Conservation (phyloP, 1,284 basidiomycete species). For the Ganoderma lingzhi region DNA sequence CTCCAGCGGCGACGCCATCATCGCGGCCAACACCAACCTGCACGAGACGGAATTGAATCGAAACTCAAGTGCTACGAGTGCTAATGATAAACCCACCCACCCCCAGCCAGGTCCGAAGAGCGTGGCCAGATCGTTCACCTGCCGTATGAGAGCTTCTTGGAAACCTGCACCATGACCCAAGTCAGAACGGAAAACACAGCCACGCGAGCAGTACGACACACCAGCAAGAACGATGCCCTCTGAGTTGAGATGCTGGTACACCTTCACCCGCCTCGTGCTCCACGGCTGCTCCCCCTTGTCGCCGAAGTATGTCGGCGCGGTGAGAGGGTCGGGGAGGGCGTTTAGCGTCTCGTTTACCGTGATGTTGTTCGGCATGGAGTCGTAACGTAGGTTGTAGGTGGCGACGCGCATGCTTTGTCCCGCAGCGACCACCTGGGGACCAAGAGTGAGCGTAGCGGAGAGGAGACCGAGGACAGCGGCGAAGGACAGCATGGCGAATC, state of each 20-base stretch:
- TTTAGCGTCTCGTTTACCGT: slow-evolving; percentile 55
- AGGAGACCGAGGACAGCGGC: background rate
- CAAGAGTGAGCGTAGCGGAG: background rate
- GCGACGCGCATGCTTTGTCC: slow-evolving; percentile 48
- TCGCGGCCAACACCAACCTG: slow-evolving; percentile 71
- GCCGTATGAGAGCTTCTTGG: slow-evolving; percentile 67
- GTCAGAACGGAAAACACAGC: too few species aligned
- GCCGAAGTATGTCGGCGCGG: slow-evolving; percentile 43
- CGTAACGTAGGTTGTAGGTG: slow-evolving; percentile 64
- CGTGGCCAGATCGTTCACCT: slow-evolving; percentile 61
- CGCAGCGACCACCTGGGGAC: slow-evolving; percentile 55
- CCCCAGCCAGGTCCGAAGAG: slow-evolving; percentile 63
- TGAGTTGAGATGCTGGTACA: slow-evolving; percentile 52
- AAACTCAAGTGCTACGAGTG: too few species aligned
- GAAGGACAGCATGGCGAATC: too few species aligned
- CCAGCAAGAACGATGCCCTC: slow-evolving; percentile 50
- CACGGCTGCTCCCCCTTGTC: slow-evolving; percentile 55
- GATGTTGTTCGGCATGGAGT: slow-evolving; percentile 58
- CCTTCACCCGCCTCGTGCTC: slow-evolving; percentile 57
- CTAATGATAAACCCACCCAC: slow-evolving; percentile 47
- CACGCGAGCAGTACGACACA: slow-evolving; percentile 20
- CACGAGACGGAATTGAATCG: background rate
- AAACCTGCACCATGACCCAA: slow-evolving; percentile 47
- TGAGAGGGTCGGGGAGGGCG: slow-evolving; percentile 51
- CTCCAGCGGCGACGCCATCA: slow-evolving; percentile 63